Base-by-base conservation (phyloP, 192 early-diverging fungal species). In the Backusella psychrophila region DNA sequence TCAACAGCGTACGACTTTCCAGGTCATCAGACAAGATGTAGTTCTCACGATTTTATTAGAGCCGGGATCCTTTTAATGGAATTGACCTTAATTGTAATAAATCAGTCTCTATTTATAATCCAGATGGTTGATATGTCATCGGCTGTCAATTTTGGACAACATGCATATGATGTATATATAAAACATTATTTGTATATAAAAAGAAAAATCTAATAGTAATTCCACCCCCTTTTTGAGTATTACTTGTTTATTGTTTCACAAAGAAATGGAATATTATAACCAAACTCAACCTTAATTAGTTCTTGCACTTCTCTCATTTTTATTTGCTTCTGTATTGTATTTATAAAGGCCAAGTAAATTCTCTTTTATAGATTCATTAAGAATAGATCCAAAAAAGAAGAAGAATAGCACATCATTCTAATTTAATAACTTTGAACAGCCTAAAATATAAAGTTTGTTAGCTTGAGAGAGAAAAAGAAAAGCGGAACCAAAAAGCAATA, bases 401-500 rank as follows among this genome's bases (percentile, higher is more conserved):
- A n/a, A 33, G 1, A 36, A 38, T 8, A 17, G 66, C 1, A n/a
- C 35, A 14, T 2, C 15, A 36, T 33, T 68, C 26, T 68, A 38
- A 39, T 4, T 63, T 63, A 12, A 63, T 63, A 26, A 63, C 23
- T 26, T 59, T 8, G 12, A 12, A 63, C 14, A 63, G 56, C 12
- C 23, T 63, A 63, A 63, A 63, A 63, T 26, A 26, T 63, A 4
- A 63, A 14, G 23, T 31, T 63, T 63, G 26, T 14, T 63, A 63
- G 9, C 7, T 63, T 63, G 4, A 12, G 9, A 29, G 9, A 29
- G 21, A 63, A 63, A 63, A 26, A 63, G 53, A 63, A 63, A 49
- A 29, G 56, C 56, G 56, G 56, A 63, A 63, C 12, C 56, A 63
- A 63, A 59, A 63, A 63, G 56, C n/a, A 63, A 63, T 29, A 63